A percentile compares a stretch with the other conserved stretches of the same genome.
phyloP scores from a whole-genome alignment of 2,329 filamentous ascomycete species.

The Fusarium algeriense region DNA sequence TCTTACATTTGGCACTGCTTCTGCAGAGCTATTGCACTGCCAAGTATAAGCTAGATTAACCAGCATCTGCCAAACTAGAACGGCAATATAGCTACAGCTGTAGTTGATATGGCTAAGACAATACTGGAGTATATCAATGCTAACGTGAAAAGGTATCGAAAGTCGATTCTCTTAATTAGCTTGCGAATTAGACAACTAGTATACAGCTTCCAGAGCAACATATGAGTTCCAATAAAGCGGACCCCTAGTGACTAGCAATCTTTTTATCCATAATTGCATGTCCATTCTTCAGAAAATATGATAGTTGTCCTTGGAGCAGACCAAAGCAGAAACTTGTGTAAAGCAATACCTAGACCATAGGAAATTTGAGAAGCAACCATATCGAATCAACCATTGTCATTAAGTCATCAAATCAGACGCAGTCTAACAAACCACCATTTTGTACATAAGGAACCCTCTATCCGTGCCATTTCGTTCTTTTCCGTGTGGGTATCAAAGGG shows the following conservation, averaged over 20 bases:
- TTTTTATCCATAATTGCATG: conserved; percentile 12
- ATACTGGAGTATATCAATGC: neutral
- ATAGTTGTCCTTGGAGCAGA: conserved; percentile 1
- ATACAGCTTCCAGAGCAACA: conserved; percentile 24
- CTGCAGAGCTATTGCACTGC: conserved; percentile 1
- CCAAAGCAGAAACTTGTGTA: conserved; percentile 11
- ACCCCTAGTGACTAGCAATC: neutral
- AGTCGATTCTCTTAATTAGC: conserved; percentile 10
- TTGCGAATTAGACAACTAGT: conserved; percentile 9
- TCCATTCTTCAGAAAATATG: neutral
- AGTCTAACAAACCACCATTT: conserved; percentile 45
- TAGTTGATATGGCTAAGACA: neutral
- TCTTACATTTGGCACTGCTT: neutral
- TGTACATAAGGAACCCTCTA: conserved; percentile 45
- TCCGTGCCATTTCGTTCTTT: conserved; percentile 28
- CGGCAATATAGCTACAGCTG: neutral
- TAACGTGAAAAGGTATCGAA: neutral
- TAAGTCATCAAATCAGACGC: conserved; percentile 47
- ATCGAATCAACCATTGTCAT: conserved; percentile 43
- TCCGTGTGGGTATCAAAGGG: conserved; percentile 50
- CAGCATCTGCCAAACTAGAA: neutral
- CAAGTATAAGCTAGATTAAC: neutral
- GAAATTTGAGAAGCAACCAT: conserved; percentile 14
- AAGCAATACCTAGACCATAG: conserved; percentile 12
- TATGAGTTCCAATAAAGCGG: conserved; percentile 9